Base-by-base conservation (phyloP, 1,139 yeast species). In the Debaryomycetaceae sp. region DNA sequence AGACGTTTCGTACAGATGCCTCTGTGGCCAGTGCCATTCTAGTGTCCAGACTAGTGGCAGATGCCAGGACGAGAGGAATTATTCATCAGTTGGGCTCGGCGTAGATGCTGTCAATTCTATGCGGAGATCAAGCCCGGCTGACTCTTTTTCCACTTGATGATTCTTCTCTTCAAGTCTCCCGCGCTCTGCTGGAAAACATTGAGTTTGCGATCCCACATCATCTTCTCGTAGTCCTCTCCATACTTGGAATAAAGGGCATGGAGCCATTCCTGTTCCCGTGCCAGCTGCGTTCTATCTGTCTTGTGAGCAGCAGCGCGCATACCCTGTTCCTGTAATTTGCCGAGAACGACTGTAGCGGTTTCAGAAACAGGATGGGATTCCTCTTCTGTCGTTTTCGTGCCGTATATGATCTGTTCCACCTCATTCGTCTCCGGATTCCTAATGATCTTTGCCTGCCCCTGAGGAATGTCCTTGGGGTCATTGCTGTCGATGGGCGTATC, bases 201-300 rank as follows among this genome's bases (percentile, higher is more conserved):
- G 37, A 87, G 63, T 51, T 80, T 81, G 57, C 70, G 73, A 51
- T 90, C 98, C 81, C 94, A 80, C 50, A 76, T 79, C 97, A 92
- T 90, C 44, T 76, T 81, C 30, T 72, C 78, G 49, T 76, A 86
- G 51, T 90, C 79, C 38, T 86, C 93, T 13, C 96, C 96, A 49
- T 90, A 75, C 53, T 83, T 85, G 19, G 70, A 73, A 35, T 77
- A 68, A 29, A 90, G 62, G 15, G 56, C 55, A 30, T 55, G 56
- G 26, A 85, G 55, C 94, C 95, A 85, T 23, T 69, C 80, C 28
- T 53, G 57, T 53, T 90, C 97, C 43, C 94, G 62, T 26, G 69
- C 77, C 32, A 86, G 73, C 41, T 73, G 80, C 26, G 53, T 59
- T 45, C 85, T 68, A 35, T 64, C 78, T 28, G 43, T 54, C 35